These are phyloP conservation scores for Usnea hakonensis DNA, from an alignment of 495 filamentous ascomycete genomes.

Conservation along the genomic window DNA sequence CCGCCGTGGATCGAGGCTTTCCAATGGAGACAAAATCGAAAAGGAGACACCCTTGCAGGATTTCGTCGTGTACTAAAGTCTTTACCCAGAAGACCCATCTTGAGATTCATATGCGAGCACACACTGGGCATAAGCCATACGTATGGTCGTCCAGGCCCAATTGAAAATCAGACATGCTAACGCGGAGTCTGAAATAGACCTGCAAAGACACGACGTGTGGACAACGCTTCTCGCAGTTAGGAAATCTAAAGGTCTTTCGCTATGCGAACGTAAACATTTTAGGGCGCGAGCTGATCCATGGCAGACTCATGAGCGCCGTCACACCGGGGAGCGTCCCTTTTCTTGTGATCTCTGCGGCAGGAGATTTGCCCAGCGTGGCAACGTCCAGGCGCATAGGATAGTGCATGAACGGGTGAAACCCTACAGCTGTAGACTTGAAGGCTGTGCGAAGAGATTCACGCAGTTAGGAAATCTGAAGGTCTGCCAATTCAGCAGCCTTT, in stretches of 20 bases:
- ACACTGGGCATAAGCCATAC: conserved; percentile 88
- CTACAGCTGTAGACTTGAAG: conserved; percentile 71
- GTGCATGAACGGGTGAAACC: conserved; percentile 72
- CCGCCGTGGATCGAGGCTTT: conserved; percentile 25
- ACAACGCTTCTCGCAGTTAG: conserved; percentile 77
- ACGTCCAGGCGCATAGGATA: conserved; percentile 78
- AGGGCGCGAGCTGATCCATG: conserved; percentile 10
- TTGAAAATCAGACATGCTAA: conserved; percentile 11
- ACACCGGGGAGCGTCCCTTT: conserved; percentile 85
- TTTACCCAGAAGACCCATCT: conserved; percentile 92
- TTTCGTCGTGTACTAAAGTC: conserved; percentile 68
- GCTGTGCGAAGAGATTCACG: conserved; percentile 79
- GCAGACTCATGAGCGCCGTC: conserved; percentile 76
- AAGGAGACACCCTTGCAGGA: conserved; percentile 68
- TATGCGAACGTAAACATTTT: neutral
- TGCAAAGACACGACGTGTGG: conserved; percentile 71
- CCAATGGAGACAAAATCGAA: conserved; percentile 5
- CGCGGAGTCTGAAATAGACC: conserved; percentile 38
- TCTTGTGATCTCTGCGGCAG: conserved; percentile 75
- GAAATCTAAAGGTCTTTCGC: conserved; percentile 69
- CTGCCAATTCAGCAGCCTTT: conserved; percentile 3
- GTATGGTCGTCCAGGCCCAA: conserved; percentile 45
- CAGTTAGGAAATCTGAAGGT: conserved; percentile 88
- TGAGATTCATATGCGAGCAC: conserved; percentile 82
- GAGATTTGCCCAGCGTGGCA: conserved; percentile 75